These are phyloP conservation scores for Pseudogymnoascus sp. DNA, from an alignment of 2,329 filamentous ascomycete species.

Conservation along the genomic window DNA sequence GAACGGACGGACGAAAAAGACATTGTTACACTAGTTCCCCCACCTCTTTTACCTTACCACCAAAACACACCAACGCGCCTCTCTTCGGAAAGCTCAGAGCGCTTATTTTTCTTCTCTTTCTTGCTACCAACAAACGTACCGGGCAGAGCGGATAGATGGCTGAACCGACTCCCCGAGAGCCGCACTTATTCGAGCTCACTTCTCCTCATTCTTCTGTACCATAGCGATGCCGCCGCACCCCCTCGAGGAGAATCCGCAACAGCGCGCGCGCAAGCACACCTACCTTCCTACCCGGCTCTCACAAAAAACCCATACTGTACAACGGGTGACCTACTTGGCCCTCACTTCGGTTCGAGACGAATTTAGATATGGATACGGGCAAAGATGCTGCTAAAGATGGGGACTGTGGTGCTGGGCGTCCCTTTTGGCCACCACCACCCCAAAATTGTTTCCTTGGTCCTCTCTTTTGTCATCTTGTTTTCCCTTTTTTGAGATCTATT, in stretches of 20 bases:
- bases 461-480: neutral
- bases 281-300: neutral
- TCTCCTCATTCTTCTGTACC: slow-evolving; percentile 5
- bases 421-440: neutral
- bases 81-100: neutral
- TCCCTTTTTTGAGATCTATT: neutral
- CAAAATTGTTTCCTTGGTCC: neutral
- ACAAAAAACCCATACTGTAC: neutral
- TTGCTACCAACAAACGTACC: neutral
- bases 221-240: neutral
- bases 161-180: neutral
- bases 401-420: neutral
- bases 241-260: neutral
- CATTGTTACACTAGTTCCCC: slow-evolving; percentile 7
- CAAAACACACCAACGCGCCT: neutral
- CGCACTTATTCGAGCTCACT: neutral
- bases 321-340: neutral
- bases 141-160: neutral
- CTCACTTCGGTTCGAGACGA: neutral
- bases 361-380: neutral
- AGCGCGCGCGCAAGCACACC: neutral
- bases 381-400: neutral
- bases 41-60: neutral
- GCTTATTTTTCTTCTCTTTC: neutral
- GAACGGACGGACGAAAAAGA: slow-evolving; percentile 2